These are phyloP conservation scores for Boletus rubropictus DNA, from an alignment of 768 basidiomycete species.

Conservation along the genomic window DNA sequence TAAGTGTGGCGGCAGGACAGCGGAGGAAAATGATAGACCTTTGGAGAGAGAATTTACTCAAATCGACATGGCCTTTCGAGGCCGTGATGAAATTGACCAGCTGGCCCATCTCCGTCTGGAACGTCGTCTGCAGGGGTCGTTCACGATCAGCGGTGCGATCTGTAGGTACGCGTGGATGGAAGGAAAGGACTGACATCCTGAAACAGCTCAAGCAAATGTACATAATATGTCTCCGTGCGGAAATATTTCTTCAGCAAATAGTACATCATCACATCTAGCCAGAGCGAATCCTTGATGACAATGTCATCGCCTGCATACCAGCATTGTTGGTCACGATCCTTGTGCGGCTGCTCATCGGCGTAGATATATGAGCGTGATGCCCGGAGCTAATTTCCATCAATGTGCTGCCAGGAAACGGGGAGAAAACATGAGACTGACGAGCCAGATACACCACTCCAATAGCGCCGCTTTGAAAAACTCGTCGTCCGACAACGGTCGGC, in stretches of 20 bases:
- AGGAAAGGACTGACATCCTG: neutral
- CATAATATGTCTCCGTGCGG: neutral
- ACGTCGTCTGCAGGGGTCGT: neutral
- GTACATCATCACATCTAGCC: neutral
- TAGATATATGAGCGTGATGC: neutral
- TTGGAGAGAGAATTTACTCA: conserved; percentile 2
- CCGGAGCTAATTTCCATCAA: neutral
- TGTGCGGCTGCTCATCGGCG: neutral
- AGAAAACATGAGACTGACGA: neutral
- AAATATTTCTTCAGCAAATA: neutral
- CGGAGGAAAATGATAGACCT: neutral
- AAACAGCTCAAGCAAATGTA: conserved; percentile 1
- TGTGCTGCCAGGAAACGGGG: neutral
- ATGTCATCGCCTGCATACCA: neutral
- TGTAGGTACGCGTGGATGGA: too few species aligned
- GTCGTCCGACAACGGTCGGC: neutral
- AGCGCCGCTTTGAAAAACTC: neutral
- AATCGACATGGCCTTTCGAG: neutral
- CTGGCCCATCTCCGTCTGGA: conserved; percentile 2
- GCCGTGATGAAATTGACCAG: neutral
- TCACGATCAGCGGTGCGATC: neutral
- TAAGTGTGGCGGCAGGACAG: neutral
- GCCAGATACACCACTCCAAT: neutral
- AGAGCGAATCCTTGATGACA: neutral
- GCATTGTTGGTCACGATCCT: neutral